Base-by-base conservation (phyloP, 768 basidiomycete genomes). In the Kwoniella dendrophila region DNA sequence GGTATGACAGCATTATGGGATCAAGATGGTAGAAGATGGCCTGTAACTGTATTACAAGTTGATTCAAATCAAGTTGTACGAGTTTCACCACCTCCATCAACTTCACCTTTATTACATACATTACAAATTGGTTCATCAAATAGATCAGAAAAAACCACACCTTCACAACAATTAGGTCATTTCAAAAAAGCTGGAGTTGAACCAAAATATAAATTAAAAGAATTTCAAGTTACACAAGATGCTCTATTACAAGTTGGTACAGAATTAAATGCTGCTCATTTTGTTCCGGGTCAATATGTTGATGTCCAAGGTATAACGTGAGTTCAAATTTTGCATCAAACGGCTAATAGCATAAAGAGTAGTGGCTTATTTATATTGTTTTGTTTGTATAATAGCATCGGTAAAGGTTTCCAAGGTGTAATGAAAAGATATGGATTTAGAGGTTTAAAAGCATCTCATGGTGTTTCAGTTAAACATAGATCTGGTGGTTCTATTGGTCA, bases 391-490 rank as follows among this genome's bases (percentile, higher is more conserved):
- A 20, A 4, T 26, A 99, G 94, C 3, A 90, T 95, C 60, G 96
- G 96, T 24, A 98, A 98, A 80, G 96, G 96, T 7, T 97, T 94
- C 80, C 90, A 92, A 66, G 96, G 96, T 72, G 87, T 85, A 29
- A 99, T 99, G 96, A 99, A 98, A 78, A 84, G 91, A 48, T 93
- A 92, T 87, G 88, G 88, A 33, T 98, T 95, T 81, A 85, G 87
- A 71, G 96, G 96, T 80, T 81, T 93, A 30, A 85, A 87, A 47
- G 94, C 92, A 1, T 90, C 91, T 80, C 96, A 99, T 77, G 96
- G 96, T 87, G 90, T 91, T 48, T 97, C 96, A 63, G 76, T 93
- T 67, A 91, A 91, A 8, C 96, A 98, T 83, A 88, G 96, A 74
- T 88, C 89, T 8, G 86, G 88, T 26, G 96, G 96, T 72, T 90